These are phyloP conservation scores for Neofusicoccum kwambonambiense DNA, from an alignment of 2,329 filamentous ascomycete species.

Conservation along the genomic window DNA sequence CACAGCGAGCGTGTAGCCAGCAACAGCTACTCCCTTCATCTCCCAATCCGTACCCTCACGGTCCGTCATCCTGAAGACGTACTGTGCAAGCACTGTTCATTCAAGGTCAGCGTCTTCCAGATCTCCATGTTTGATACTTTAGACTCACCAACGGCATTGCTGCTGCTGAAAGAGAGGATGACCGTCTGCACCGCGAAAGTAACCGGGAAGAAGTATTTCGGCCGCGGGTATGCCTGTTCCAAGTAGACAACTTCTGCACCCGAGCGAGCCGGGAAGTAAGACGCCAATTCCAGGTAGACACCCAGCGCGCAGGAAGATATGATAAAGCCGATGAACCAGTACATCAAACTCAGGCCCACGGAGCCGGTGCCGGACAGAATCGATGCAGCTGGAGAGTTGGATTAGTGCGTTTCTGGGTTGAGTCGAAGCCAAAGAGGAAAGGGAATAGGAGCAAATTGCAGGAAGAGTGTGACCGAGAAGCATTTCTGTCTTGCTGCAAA, in stretches of 20 bases:
- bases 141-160: conserved; percentile 58
- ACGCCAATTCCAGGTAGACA: conserved; percentile 63
- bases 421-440: background rate
- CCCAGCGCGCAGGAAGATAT: conserved; percentile 56
- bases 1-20: conserved; percentile 60
- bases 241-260: conserved; percentile 67
- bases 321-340: conserved; percentile 63
- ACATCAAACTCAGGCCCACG: conserved; percentile 61
- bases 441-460: background rate
- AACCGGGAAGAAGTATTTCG: conserved; percentile 61
- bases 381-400: background rate
- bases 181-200: conserved; percentile 49
- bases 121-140: background rate
- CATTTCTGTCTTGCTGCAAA: too few relatives aligned
- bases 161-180: conserved; percentile 63
- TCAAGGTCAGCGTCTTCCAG: background rate
- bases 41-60: conserved; percentile 59
- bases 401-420: background rate
- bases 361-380: conserved; percentile 63
- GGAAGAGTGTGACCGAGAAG: too few relatives aligned
- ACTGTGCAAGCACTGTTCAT: conserved; percentile 46
- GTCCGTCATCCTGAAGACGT: conserved; percentile 59
- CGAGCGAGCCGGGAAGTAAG: conserved; percentile 66
- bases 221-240: conserved; percentile 65
- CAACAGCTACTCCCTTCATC: conserved; percentile 65